These are phyloP conservation scores for Miamiensis avidus DNA, from an alignment of 169 alveolate genomes.

Conservation along the genomic window DNA sequence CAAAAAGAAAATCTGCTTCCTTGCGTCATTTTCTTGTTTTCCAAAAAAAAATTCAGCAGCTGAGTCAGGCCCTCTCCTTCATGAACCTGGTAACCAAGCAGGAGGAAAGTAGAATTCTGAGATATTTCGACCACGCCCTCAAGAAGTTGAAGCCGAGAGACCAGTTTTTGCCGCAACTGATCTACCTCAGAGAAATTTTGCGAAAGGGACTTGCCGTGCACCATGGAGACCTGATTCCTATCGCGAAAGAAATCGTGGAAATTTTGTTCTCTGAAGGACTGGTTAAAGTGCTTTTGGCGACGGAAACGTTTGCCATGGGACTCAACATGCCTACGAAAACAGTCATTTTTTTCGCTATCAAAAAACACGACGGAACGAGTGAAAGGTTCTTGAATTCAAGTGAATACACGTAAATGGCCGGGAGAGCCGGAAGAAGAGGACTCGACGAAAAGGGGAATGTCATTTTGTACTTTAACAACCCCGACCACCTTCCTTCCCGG, in stretches of 20 bases:
- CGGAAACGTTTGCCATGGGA: conserved; percentile 99
- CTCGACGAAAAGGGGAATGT: conserved; percentile 96
- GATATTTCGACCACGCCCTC: conserved; percentile 29
- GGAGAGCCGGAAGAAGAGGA: conserved; percentile 99
- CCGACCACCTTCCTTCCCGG: conserved; percentile 88
- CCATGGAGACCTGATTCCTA: conserved; percentile 98
- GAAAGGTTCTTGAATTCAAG: conserved; percentile 91
- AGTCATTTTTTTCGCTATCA: conserved; percentile 94
- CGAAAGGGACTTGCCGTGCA: conserved; percentile 98
- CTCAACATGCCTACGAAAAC: conserved; percentile 99
- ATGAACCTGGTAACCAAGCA: conserved; percentile 76
- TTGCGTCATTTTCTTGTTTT: conserved; percentile 94
- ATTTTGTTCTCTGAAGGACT: conserved; percentile 96
- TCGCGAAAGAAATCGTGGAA: conserved; percentile 97
- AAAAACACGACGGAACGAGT: conserved; percentile 93
- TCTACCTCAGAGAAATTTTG: conserved; percentile 78
- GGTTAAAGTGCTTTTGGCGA: conserved; percentile 96
- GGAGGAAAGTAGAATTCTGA: conserved; percentile 84
- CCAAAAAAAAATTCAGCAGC: conserved; percentile 91
- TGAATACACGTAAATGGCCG: conserved; percentile 99
- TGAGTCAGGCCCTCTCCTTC: conserved; percentile 87
- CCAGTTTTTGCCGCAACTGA: conserved; percentile 89
- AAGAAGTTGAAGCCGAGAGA: conserved; percentile 67
- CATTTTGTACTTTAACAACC: conserved; percentile 85
- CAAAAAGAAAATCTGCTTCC: conserved; percentile 92